These are phyloP conservation scores for Trematosphaeria pertusa DNA, from an alignment of 2,329 filamentous ascomycete species.

Conservation along the genomic window DNA sequence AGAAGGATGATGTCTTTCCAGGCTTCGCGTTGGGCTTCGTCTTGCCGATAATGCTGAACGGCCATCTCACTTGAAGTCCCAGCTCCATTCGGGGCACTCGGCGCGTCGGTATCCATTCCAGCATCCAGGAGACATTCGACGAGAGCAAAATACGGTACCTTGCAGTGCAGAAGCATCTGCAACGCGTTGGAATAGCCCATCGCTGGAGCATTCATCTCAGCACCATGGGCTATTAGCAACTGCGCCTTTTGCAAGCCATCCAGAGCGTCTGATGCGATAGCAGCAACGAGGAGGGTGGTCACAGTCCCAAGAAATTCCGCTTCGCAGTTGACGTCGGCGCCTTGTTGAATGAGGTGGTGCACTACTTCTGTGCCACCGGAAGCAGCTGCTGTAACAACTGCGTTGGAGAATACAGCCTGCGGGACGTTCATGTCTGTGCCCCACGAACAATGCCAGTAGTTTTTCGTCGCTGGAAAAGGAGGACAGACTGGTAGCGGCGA, in stretches of 20 bases:
- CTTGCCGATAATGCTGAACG: not conserved
- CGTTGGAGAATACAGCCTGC: not conserved
- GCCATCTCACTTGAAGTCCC: not conserved
- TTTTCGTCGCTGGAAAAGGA: not conserved
- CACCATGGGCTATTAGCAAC: slow-evolving; percentile 4
- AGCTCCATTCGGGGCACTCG: not conserved
- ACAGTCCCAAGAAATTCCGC: not conserved
- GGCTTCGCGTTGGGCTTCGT: not conserved
- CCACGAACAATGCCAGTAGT: not conserved
- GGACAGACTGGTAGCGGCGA: not conserved
- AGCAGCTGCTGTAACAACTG: not conserved
- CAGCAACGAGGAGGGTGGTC: not conserved
- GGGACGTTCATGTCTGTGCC: not conserved
- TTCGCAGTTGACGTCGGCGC: not conserved
- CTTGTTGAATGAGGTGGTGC: not conserved
- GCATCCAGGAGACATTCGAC: not conserved
- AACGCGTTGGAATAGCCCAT: slow-evolving; percentile 1
- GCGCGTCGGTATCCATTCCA: slow-evolving; percentile 1
- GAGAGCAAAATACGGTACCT: not conserved
- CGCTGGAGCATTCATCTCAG: not conserved
- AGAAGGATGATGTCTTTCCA: not conserved
- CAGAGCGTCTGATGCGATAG: not conserved
- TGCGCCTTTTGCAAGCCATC: not conserved
- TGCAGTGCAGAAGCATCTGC: slow-evolving; percentile 5
- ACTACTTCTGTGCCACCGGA: not conserved